These are phyloP conservation scores for Setaria italica DNA, from an alignment of 202 grass and related monocot genomes.

Conservation along the genomic window DNA sequence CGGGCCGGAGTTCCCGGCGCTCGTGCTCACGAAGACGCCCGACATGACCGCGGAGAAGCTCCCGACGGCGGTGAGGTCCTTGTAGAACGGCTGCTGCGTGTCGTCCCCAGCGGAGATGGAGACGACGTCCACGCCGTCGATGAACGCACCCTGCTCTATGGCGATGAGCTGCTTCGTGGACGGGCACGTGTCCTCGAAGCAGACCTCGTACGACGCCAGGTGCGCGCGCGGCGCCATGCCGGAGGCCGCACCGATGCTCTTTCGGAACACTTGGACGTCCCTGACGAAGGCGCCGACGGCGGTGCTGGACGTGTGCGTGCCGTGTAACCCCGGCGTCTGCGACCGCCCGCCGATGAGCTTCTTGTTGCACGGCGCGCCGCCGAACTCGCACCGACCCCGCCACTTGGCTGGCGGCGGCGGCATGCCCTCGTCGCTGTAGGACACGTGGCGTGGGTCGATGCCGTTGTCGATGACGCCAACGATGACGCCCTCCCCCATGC, in stretches of 20 bases:
- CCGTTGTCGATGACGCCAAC: conserved; percentile 61
- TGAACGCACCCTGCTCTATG: conserved; percentile 60
- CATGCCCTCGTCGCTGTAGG: conserved; percentile 51
- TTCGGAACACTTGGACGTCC: conserved; percentile 11
- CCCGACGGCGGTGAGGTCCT: conserved; percentile 64
- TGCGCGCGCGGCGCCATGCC: conserved; percentile 66
- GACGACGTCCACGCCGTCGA: conserved; percentile 66
- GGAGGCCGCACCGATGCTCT: conserved; percentile 29
- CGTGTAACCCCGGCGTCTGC: conserved; percentile 36
- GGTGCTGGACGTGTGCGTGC: conserved; percentile 70
- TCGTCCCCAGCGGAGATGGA: conserved; percentile 60
- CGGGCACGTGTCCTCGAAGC: conserved; percentile 43
- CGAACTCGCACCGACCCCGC: conserved; percentile 68
- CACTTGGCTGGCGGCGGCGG: conserved; percentile 52
- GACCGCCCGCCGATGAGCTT: conserved; percentile 70
- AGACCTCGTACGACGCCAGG: conserved; percentile 72
- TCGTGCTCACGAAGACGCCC: conserved; percentile 66
- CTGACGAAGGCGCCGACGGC: conserved; percentile 50
- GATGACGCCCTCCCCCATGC: conserved; percentile 69
- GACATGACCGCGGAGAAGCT: conserved; percentile 63
- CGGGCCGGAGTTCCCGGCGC: conserved; percentile 61
- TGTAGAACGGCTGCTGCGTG: conserved; percentile 54
- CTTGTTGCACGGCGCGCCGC: conserved; percentile 55
- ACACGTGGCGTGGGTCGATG: conserved; percentile 46
- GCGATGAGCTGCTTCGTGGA: conserved; percentile 53